Evolutionary conservation across 352 stramenopile genomes (phyloP), one percentile per base, ranked within the genome.

Genomic region (Pythium rishiriense): DNA sequence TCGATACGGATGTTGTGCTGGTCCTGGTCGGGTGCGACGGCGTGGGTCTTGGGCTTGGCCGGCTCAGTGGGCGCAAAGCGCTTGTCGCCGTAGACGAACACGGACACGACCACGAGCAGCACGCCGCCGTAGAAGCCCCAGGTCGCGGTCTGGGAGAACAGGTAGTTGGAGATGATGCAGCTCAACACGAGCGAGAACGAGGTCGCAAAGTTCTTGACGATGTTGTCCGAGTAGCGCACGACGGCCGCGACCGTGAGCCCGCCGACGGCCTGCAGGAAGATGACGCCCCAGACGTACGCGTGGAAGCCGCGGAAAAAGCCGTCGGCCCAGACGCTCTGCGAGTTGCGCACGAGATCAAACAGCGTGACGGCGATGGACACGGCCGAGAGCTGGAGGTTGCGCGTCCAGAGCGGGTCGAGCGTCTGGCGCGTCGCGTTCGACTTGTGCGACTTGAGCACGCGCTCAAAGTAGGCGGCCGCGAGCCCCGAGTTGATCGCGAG

Each of bases 161-260:
- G 88, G 72, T 91, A 91, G 73, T 94, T 94, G 64, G 87, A 94
- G 74, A 96, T 91, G 58, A 96, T 83, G 76, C 85, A 93, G 62
- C 83, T 93, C 33, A 96, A 81, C 64, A 96, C 82, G 57, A 96
- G 76, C 56, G 87, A 94, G 72, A 96, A 92, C 19, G 83, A 91
- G 26, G 87, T 94, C 73, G 83, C 87, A 58, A 96, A 96, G 69
- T 94, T 96, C 78, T 96, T 96, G 68, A 96, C 81, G 49, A 96
- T 85, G 65, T 96, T 96, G 83, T 96, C 87, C 60, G 87, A 94
- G 75, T 88, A 96, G 21, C 85, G 81, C 71, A 96, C 85, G 60
- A 96, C 87, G 0, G 84, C 85, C 8, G 87, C 87, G 65, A 94
- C 90, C 6, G 85, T 94, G 61, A 96, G 82, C 0, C 87, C 87